Evolutionary conservation across 164 flowering plant genomes (phyloP), one percentile per base, ranked within the genome.

Genomic region (Malania oleifera): DNA sequence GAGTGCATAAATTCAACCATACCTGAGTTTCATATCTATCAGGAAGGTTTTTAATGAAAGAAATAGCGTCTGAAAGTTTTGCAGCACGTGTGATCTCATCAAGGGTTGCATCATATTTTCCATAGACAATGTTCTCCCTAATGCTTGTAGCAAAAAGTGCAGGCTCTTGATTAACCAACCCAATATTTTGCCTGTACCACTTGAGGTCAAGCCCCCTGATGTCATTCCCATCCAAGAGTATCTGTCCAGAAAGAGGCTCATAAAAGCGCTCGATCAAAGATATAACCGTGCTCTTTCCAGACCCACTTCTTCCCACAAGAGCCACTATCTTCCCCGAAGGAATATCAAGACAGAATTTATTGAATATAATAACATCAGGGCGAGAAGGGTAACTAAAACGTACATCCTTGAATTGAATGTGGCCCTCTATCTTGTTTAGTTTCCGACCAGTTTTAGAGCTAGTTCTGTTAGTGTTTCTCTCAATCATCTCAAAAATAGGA

Each of bases 21-120:
- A 89, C 98, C 96, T 93, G 98, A 60, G 98, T 93, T 63, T 87
- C 97, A 60, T 77, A 93, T 77, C 90, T 74, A 18, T 90, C 92
- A n/a, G 98, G 97, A 46, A 93, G 95, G 62, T 87, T 93, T 76
- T 73, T 86, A 56, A 93, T 90, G 71, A 93, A 93, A 54, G 89
- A 59, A 14, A 80, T 60, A 14, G 99, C 99, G 55, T 84, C 97
- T 6, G 99, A 88, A 61, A 93, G 92, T 60, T 88, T 87, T 0
- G 96, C 95, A 22, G 99, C 99, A 13, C 83, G 79, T n/a, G 79
- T 73, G n/a, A 93, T 82, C 61, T 93, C 97, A 10, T 86, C 89
- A 6, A 70, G 39, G 1, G 96, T 81, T 12, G 99, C 99, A 52
- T 86, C 85, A 49, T 79, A 82, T 71, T 90, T 90, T 29, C 99